Evolutionary conservation across 192 early-diverging fungal species (phyloP).

Genomic region (Backusella tarrabulga): DNA sequence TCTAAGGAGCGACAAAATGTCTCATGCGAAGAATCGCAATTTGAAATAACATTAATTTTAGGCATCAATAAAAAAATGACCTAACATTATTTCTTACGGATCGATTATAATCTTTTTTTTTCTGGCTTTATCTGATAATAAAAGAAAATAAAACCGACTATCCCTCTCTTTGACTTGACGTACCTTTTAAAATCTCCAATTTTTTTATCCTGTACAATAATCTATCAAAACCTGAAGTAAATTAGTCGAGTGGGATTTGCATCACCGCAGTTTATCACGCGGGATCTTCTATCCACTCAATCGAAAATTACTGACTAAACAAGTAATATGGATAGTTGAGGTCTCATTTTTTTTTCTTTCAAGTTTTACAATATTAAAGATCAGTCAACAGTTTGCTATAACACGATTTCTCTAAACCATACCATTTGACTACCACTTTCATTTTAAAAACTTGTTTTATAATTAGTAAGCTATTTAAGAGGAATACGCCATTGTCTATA

Average conservation of each 20-base stretch:
- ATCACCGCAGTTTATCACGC: not conserved
- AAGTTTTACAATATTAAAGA: slow-evolving; percentile 6
- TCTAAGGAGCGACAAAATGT: slow-evolving; percentile 6
- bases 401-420: not conserved
- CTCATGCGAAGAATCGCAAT: not conserved
- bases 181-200: not conserved
- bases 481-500: not conserved
- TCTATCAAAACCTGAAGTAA: not conserved
- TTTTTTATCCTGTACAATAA: not conserved
- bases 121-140: not conserved
- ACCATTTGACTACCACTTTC: not conserved
- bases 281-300: not conserved
- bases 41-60: not conserved
- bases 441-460: not conserved
- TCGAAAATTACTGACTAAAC: not conserved
- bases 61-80: not conserved
- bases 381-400: not conserved
- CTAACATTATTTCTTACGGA: not conserved
- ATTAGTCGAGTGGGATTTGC: not conserved
- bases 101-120: not conserved
- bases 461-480: not conserved
- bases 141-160: not conserved
- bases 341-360: slow-evolving; percentile 5
- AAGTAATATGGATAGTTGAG: not conserved
- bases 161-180: not conserved